Evolutionary conservation across 2,329 filamentous ascomycete species (phyloP), one percentile per base, ranked within the genome.

Genomic region (Drechslera avenae): DNA sequence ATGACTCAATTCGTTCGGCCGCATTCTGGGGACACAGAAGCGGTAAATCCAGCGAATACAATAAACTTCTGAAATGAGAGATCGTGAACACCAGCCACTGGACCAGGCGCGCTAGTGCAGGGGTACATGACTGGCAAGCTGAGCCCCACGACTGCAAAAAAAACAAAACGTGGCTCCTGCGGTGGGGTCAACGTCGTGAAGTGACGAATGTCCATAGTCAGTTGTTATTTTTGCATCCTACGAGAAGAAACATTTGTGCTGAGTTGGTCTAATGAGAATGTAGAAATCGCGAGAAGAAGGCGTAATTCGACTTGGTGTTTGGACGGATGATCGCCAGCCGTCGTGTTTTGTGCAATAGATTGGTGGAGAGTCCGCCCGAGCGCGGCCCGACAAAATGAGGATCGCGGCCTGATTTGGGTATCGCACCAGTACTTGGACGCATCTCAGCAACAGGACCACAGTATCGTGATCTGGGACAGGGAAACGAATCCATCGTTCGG

Each of bases 91-190:
- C 51, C 34, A 50, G 31, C 23, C 46, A 41, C 47, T 16, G 42
- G 31, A 34, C 26, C 50, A 50, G 51, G 33, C 51, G 42, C 49
- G 33, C 50, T 54, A 48, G 49, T 41, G 41, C 49, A 55, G 43
- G 52, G 52, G 44, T 31, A 16, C 39, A 31, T 33, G 28, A 8
- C 19, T 46, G 55, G 52, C 57, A 56, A 59, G 57, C 59, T 60
- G 57, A 62, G 44, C 36, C 32, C 33, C 40, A 23, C 37, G 32
- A 34, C 45, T 19, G 37, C 45, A 8, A 31, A 42, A n/a, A n/a
- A n/a, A n/a, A n/a, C n/a, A n/a, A 17, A 34, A n/a, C 10, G 28
- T 33, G 34, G 47, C 35, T 34, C 18, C 8, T 23, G 41, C 19
- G 40, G 39, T 28, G 13, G 19, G 31, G 17, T 46, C 35, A 31